Conservation (phyloP, 1,284 basidiomycete species). For the Kwoniella shivajii region DNA sequence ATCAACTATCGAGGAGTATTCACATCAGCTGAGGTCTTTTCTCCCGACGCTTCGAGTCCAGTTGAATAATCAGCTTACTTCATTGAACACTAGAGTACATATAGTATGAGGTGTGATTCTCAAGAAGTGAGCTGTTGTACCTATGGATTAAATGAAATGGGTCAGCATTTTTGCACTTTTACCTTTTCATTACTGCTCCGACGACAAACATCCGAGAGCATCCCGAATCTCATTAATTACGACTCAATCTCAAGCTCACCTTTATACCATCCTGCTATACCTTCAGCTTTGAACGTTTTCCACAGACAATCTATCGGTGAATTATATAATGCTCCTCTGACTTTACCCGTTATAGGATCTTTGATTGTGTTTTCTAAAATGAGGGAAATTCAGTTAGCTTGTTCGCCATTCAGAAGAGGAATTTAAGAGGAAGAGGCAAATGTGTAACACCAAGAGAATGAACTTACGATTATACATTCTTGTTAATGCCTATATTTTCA, state of each 20-base stretch:
- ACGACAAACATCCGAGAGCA: background rate
- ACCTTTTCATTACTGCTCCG: background rate
- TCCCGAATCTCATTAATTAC: background rate
- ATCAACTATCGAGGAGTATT: conserved; percentile 58
- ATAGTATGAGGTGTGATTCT: conserved; percentile 89
- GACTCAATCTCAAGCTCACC: conserved; percentile 57
- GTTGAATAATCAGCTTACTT: conserved; percentile 49
- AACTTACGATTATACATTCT: conserved; percentile 84
- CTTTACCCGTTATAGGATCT: conserved; percentile 68
- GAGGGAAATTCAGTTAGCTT: background rate
- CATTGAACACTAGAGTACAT: conserved; percentile 82
- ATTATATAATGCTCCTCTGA: conserved; percentile 77
- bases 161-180: background rate
- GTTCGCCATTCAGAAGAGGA: too few relatives aligned
- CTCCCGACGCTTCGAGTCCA: too few relatives aligned
- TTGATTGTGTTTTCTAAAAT: conserved; percentile 67
- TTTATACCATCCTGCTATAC: conserved; percentile 89
- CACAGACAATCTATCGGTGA: conserved; percentile 94
- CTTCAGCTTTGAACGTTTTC: conserved; percentile 92
- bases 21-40: too few relatives aligned
- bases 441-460: background rate
- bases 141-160: conserved; percentile 52
- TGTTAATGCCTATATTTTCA: conserved; percentile 80
- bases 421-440: background rate
- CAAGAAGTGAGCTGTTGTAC: conserved; percentile 86